phyloP scores from a whole-genome alignment of 2,329 filamentous ascomycete species.

The Alternaria infectoria region DNA sequence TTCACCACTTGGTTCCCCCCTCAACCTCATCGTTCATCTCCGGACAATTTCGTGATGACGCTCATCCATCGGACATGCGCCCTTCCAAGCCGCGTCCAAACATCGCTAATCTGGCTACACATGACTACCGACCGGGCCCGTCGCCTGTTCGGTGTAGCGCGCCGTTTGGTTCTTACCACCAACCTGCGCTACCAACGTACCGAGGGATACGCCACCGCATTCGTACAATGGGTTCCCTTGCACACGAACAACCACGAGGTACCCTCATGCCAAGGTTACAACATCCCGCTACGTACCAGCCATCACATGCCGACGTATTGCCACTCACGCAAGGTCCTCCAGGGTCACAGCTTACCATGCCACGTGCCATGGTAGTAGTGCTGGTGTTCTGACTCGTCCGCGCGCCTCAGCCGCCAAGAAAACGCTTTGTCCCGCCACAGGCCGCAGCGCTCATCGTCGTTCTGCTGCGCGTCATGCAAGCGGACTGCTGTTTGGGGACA shows the following conservation, averaged over 20 bases:
- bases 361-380: not conserved
- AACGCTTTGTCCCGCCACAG: not conserved
- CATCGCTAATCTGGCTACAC: not conserved
- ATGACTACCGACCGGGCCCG: not conserved
- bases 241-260: not conserved
- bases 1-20: not conserved
- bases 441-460: not conserved
- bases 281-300: not conserved
- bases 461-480: not conserved
- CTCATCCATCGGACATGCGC: not conserved
- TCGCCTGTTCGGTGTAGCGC: not conserved
- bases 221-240: not conserved
- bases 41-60: not conserved
- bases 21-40: not conserved
- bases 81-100: not conserved
- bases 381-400: not conserved
- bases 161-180: not conserved
- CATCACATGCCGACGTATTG: not conserved
- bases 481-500: not conserved
- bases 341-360: not conserved
- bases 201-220: not conserved
- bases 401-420: not conserved
- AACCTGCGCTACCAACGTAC: not conserved
- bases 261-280: not conserved
- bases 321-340: not conserved